These are phyloP conservation scores for Yarrowia porcina DNA, from an alignment of 805 yeast genomes.

Conservation along the genomic window DNA sequence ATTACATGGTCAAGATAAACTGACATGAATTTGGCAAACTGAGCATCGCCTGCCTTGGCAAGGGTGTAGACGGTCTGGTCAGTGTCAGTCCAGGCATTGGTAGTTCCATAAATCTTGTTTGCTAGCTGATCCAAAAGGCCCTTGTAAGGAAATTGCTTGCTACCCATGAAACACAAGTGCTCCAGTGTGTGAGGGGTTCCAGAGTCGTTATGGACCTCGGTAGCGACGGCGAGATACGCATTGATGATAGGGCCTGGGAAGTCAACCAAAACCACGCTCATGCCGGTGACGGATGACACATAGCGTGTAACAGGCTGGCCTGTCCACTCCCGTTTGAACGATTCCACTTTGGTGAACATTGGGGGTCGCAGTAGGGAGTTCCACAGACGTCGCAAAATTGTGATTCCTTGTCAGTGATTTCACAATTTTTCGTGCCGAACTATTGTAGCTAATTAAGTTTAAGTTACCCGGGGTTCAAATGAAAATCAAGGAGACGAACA, in stretches of 20 bases:
- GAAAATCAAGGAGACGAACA: no score
- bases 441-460: background rate
- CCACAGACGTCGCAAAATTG: constrained; percentile 12
- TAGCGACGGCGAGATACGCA: constrained; percentile 95
- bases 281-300: constrained; percentile 49
- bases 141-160: constrained; percentile 81
- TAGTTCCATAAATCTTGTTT: constrained; percentile 73
- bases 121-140: constrained; percentile 87
- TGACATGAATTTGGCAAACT: constrained; percentile 78
- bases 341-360: constrained; percentile 22
- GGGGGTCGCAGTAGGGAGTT: background rate
- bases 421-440: background rate
- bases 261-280: constrained; percentile 71
- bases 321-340: constrained; percentile 12
- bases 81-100: constrained; percentile 96
- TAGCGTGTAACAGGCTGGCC: constrained; percentile 5
- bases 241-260: constrained; percentile 81
- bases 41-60: constrained; percentile 94
- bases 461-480: constrained; percentile 2
- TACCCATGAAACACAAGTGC: constrained; percentile 93
- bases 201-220: constrained; percentile 80
- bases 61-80: constrained; percentile 94
- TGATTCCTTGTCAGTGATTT: background rate
- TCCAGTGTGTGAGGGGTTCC: constrained; percentile 96
- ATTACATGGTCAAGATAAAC: constrained; percentile 85